Base-by-base conservation (phyloP, 2,329 filamentous ascomycete species). In the Gremmenia infestans region DNA sequence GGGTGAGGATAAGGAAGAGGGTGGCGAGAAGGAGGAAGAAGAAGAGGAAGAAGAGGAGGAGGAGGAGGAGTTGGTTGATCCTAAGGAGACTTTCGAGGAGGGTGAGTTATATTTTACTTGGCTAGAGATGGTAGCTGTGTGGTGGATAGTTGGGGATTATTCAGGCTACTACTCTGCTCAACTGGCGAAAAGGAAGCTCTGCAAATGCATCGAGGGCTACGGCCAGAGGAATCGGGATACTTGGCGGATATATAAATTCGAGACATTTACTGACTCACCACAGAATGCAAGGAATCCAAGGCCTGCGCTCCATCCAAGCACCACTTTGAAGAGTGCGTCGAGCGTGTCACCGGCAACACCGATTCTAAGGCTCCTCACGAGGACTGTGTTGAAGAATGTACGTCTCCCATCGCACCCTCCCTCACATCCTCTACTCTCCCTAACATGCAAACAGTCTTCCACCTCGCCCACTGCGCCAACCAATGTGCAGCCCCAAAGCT, bases 331-430 rank as follows among this genome's bases (percentile, higher is more conserved):
- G 91, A 97, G 78, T 99, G 94, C 75, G 91, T 93, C 68, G 92
- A 96, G 83, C 91, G 94, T 69, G 94, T 99, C 67, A 90, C 86
- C 64, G 68, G 80, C 67, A 84, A 87, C 63, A 40, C 37, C 4
- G 85, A 87, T 67, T 80, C 81, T 75, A 85, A 86, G 76, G 86
- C 79, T 54, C 78, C 86, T 68, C 85, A 89, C 70, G 94, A 99
- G 83, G 92, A 97, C 80, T 99, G 94, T 71, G 91, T 97, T 66
- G 94, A 99, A 81, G 94, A 99, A 81, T 99, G 94, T 97, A 88
- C 77, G 92, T 85, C 35, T 50, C 36, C 47, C 45, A 3, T 22
- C 22, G 22, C 22, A 22, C 0, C 22, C 22, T 37, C 22, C 9
- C 1, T 4, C 25, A 25, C 12, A 7, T 48, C 5, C 12, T 28